Conservation (phyloP, 2,329 filamentous ascomycete genomes). For the Exutisphaerella laricina region DNA sequence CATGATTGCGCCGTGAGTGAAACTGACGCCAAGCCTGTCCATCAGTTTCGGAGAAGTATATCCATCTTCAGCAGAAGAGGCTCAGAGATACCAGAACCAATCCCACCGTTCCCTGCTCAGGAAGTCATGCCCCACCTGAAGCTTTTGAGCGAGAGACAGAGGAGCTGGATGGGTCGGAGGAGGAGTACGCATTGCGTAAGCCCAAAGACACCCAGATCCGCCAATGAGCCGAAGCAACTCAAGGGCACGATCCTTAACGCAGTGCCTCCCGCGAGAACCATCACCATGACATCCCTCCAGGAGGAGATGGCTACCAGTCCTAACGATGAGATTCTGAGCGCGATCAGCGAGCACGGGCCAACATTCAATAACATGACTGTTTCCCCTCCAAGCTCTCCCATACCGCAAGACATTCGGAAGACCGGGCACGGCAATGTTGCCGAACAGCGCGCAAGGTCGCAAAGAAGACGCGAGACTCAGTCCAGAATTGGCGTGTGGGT, state of each 20-base stretch:
- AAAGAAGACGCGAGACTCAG: slow-evolving; percentile 27
- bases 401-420: slow-evolving; percentile 14
- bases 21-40: background rate
- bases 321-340: slow-evolving; percentile 37
- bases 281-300: slow-evolving; percentile 31
- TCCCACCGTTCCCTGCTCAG: slow-evolving; percentile 18
- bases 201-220: slow-evolving; percentile 2
- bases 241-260: slow-evolving; percentile 31
- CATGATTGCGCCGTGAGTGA: background rate
- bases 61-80: slow-evolving; percentile 37
- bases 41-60: slow-evolving; percentile 26
- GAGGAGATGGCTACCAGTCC: slow-evolving; percentile 37
- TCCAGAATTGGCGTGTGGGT: slow-evolving; percentile 41
- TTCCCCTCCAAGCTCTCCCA: slow-evolving; percentile 20
- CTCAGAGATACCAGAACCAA: slow-evolving; percentile 24
- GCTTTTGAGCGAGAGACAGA: slow-evolving; percentile 22
- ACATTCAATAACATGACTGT: slow-evolving; percentile 17
- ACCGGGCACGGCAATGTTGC: slow-evolving; percentile 9
- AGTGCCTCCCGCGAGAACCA: slow-evolving; percentile 26
- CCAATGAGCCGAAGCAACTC: background rate
- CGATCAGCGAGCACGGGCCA: slow-evolving; percentile 26
- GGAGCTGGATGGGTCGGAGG: slow-evolving; percentile 22
- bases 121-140: slow-evolving; percentile 14
- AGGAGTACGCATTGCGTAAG: slow-evolving; percentile 11
- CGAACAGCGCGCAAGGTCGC: slow-evolving; percentile 13